Base-by-base conservation (phyloP, 2,329 filamentous ascomycete species). In the Colletotrichum musicola region DNA sequence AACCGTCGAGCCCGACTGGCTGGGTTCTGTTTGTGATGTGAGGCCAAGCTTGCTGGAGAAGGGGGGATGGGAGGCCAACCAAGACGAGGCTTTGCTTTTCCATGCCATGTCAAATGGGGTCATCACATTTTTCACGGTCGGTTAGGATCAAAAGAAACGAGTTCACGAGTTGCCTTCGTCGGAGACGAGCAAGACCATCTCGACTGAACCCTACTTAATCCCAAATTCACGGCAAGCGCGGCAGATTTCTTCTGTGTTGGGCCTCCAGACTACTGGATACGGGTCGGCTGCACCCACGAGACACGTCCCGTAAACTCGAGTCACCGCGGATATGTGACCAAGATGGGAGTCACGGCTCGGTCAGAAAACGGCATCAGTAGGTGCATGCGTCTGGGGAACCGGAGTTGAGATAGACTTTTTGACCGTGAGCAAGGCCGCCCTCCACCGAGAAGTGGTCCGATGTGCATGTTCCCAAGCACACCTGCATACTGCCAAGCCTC, bases 401-500 rank as follows among this genome's bases (percentile, higher is more conserved):
- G 40, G 54, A 13, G 62, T 68, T 38, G 40, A 60, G 22, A 60
- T 68, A 65, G 62, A 59, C 62, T 68, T 62, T 64, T 55, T 25
- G 49, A 54, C 18, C 35, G 35, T 64, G 25, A 47, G 35, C 38
- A 42, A 20, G 51, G 42, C 13, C 25, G 9, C 40, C 54, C 49
- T 40, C 54, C 47, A 64, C 14, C 49, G 35, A 5, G 2, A 49
- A 42, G 59, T 51, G 40, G 53, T 46, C 40, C 13, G 22, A 55
- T 12, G 30, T 65, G 60, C 61, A 68, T 54, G 30, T 30, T 20
- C 10, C 12, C 22, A 53, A 25, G 40, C 54, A 25, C 47, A 16
- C 14, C 35, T 46, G 27, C 44, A 27, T 25, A 30, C 47, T 20
- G 49, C 27, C 14, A 30, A 55, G 58, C 49, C 30, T 27, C 16